These are phyloP conservation scores for Podaxis pistillaris DNA, from an alignment of 768 basidiomycete species.

Conservation along the genomic window DNA sequence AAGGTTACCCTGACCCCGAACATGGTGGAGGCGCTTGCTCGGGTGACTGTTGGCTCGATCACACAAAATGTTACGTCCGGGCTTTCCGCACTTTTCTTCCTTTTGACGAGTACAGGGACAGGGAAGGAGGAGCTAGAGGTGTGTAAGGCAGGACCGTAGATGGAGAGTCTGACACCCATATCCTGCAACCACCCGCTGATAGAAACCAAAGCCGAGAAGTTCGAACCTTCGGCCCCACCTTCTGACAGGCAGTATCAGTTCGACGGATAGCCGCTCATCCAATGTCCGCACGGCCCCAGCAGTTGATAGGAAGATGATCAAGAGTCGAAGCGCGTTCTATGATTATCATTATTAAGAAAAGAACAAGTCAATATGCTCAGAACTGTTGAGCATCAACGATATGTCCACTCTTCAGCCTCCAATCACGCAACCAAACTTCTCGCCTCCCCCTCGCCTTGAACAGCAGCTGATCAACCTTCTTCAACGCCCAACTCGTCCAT, in stretches of 20 bases:
- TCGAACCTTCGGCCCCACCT: no score
- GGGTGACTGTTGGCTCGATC: constrained; percentile 32
- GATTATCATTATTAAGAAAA: not conserved
- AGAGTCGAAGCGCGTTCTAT: not conserved
- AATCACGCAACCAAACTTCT: not conserved
- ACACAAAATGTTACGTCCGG: no score
- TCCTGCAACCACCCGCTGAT: no score
- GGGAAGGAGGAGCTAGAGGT: no score
- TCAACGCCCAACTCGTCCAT: constrained; percentile 30
- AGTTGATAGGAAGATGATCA: not conserved
- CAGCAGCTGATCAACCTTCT: constrained; percentile 27
- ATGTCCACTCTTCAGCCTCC: constrained; percentile 11
- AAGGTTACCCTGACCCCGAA: constrained; percentile 37
- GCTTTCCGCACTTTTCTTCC: no score
- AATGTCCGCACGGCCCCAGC: not conserved
- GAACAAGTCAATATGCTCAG: not conserved
- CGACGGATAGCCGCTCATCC: not conserved
- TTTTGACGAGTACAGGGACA: no score
- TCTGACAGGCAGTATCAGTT: not conserved
- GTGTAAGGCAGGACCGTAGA: no score
- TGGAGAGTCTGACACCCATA: no score
- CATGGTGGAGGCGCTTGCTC: constrained; percentile 30
- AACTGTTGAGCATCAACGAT: not conserved
- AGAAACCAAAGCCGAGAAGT: no score
- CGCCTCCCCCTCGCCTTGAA: constrained; percentile 1